Evolutionary conservation across 2,329 filamentous ascomycete genomes (phyloP).

Genomic region (Aspergillus udagawae): DNA sequence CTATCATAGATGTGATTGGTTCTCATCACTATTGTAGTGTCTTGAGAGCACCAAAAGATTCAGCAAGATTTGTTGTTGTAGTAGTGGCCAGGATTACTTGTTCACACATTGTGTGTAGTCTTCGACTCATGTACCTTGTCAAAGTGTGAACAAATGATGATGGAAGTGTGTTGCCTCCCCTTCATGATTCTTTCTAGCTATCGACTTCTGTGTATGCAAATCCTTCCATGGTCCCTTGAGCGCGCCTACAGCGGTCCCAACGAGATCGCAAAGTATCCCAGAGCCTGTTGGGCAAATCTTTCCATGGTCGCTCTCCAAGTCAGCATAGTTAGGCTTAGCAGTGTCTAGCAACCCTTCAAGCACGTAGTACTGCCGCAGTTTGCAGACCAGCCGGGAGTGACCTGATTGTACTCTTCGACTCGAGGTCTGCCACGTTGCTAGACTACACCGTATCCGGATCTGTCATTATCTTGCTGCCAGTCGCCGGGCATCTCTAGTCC

Average conservation of each 20-base stretch:
- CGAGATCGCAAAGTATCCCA: neutral
- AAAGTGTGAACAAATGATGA: neutral
- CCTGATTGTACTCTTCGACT: conserved; percentile 15
- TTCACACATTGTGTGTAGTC: neutral
- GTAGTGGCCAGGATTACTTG: neutral
- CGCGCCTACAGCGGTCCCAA: neutral
- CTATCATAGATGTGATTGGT: neutral
- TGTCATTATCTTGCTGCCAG: neutral
- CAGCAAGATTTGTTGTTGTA: neutral
- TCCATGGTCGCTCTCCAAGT: neutral
- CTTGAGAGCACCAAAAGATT: neutral
- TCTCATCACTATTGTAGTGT: neutral
- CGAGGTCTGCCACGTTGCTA: conserved; percentile 19
- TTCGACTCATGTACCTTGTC: neutral
- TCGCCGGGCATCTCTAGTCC: neutral
- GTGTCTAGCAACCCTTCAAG: conserved; percentile 5
- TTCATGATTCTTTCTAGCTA: neutral
- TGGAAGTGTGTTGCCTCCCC: neutral
- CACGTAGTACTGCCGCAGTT: conserved; percentile 2
- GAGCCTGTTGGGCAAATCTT: neutral
- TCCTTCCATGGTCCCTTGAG: neutral
- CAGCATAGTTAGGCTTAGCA: neutral
- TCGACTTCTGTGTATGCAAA: neutral
- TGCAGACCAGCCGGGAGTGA: conserved; percentile 12
- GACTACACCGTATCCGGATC: conserved; percentile 17